These are phyloP conservation scores for Didymella keratinophila DNA, from an alignment of 2,329 filamentous ascomycete species.

Conservation along the genomic window DNA sequence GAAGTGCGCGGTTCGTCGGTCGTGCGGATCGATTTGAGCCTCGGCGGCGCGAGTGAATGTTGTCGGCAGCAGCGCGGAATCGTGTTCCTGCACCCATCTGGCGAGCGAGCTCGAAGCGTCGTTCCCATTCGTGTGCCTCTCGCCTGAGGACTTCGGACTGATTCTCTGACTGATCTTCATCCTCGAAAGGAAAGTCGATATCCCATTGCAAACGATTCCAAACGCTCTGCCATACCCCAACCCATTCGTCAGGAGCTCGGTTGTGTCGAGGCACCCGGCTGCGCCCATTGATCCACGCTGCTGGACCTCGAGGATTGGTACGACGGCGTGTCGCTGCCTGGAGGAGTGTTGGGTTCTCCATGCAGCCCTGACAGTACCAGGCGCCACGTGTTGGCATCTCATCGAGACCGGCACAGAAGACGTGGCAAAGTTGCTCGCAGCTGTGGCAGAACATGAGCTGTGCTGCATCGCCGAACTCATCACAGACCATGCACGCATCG, in stretches of 20 bases:
- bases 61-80: conserved; percentile 74
- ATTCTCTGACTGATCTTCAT: conserved; percentile 65
- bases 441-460: conserved; percentile 88
- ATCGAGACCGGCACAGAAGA: conserved; percentile 87
- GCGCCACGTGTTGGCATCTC: conserved; percentile 72
- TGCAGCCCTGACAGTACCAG: conserved; percentile 93
- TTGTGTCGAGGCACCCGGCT: conserved; percentile 43
- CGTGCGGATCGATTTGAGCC: conserved; percentile 52
- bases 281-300: conserved; percentile 42
- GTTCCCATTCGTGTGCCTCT: conserved; percentile 77
- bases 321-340: conserved; percentile 47
- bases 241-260: conserved; percentile 59
- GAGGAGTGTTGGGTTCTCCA: conserved; percentile 49
- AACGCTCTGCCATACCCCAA: conserved; percentile 87
- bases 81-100: conserved; percentile 77
- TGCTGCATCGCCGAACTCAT: conserved; percentile 80
- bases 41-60: conserved; percentile 56
- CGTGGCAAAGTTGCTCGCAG: conserved; percentile 90
- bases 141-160: conserved; percentile 63
- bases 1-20: conserved; percentile 39
- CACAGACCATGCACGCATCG: conserved; percentile 85
- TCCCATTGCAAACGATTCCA: conserved; percentile 81
- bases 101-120: conserved; percentile 81
- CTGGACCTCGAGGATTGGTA: conserved; percentile 38
- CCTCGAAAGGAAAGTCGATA: conserved; percentile 85